Base-by-base conservation (phyloP, 306 rosid genomes). In the Malus orientalis region DNA sequence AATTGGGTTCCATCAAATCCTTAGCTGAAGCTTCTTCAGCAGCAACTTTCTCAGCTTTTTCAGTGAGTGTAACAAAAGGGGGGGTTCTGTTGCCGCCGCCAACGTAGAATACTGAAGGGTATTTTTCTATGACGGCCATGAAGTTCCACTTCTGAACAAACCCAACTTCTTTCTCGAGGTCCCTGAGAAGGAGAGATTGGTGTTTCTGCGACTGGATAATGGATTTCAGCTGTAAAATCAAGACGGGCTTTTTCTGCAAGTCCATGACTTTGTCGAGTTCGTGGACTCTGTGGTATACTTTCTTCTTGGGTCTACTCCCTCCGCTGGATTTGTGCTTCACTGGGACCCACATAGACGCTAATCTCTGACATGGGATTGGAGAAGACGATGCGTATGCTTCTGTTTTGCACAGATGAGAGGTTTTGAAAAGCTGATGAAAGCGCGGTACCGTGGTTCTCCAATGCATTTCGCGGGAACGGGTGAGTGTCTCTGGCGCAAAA, bases 131-230 rank as follows among this genome's bases (percentile, higher is more conserved):
- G 55, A 80, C 93, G 38, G 84, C 81, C 96, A 94, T 92, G 81
- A 92, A 94, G 74, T 88, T 88, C 98, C 97, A 94, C 74, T 94
- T 94, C 70, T 88, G 87, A 45, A 94, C 95, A 67, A 94, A 86
- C 29, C 98, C 98, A 38, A 90, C 95, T 76, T 94, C 84, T 66
- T 94, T 94, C 85, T 94, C 95, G 19, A 91, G 88, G 86, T 91
- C 84, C 58, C 91, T 85, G 69, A 85, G 88, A 79, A 86, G 87
- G 53, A 84, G 67, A 30, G 53, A 62, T 57, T 61, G 73, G 14
- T 76, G 42, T 19, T 82, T 86, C 11, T 89, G 92, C 23, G 93
- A 90, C 79, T 85, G 89, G 73, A 94, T 83, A 57, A 92, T 86
- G 80, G 91, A 76, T 25, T 83, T 86, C 45, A 94, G 96, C 78